Evolutionary conservation across 768 basidiomycete species (phyloP), one percentile per base, ranked within the genome.

Genomic region (Tulasnella sp.): DNA sequence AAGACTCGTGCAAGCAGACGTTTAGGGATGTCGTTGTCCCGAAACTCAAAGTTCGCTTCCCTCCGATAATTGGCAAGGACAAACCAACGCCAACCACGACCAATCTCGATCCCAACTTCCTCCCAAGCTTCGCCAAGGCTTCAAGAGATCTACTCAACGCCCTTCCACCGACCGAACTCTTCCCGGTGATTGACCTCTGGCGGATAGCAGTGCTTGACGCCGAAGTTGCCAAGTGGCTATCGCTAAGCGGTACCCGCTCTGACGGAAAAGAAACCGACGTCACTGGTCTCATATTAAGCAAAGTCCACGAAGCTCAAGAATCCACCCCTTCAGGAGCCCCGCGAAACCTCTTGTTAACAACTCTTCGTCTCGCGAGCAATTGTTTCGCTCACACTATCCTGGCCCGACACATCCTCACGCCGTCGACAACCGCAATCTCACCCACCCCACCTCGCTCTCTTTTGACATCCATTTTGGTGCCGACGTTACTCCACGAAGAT

Each of bases 151-250:
- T 94, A 1, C 80, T 81, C 0, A 76, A 81, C 12, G 83, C 83
- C 3, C 87, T 96, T 1, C 85, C 88, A 0, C 74, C 85, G 0
- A 85, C 86, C 11, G 84, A 88, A 49, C 85, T 94, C 38, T 97
- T 96, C 84, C 94, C 95, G 0, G 81, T 96, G 5, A 87, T 90
- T 14, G 95, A 97, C 80, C 85, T 96, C 79, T 93, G 93, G 91
- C 86, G 94, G 0, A 85, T 96, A 12, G 91, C 90, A 0, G 81
- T 93, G 22, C 87, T 96, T 29, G 90, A 93, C 81, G 84, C 86
- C 0, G 81, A 85, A 0, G 87, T 90, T 22, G 86, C 87, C 0
- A 81, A 82, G 0, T 92, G 88, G 89, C 83, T 81, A 45, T 83
- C 87, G 14, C 68, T 72, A 12, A 42, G 77, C 22, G 36, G 22